Base-by-base conservation (phyloP, 805 yeast genomes). In the Lipomyces sp. region DNA sequence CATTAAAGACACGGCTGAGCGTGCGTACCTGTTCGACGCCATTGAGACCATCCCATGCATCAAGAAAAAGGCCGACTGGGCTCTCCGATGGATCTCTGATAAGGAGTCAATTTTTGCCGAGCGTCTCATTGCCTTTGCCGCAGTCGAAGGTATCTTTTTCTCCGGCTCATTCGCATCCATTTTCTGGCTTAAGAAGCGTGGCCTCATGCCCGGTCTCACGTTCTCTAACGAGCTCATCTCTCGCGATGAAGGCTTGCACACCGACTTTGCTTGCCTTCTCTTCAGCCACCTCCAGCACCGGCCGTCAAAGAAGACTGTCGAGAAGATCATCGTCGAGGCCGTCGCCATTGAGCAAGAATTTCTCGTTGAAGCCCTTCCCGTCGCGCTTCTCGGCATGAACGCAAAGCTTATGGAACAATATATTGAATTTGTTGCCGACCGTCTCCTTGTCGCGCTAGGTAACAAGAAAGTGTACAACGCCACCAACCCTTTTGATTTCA, bases 131-230 rank as follows among this genome's bases (percentile, higher is more conserved):
- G 99, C 99, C 24, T 94, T 95, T 77, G 98, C 98, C 70, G 98
- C 99, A 69, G 97, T 94, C 67, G 99, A 94, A 83, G 99, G 99
- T 83, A 91, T 95, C 71, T 94, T 94, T 88, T 94, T 94, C 85
- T 90, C 96, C 57, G 99, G 99, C 71, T 95, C 98, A 2, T 94
- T 94, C 78, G 99, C 99, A 60, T 92, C 98, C 62, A 92, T 94
- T 78, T 94, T 94, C 84, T 94, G 99, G 99, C 87, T 94, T 77
- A 94, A 95, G 87, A 94, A 94, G 87, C 90, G 97, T 80, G 99
- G 99, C 78, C 84, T 94, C 77, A 94, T 94, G 99, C 98, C 99
- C 48, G 99, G 99, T 77, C 85, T 94, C 75, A 94, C 98, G 55
- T 95, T 94, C 85, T 93, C 98, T 64, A 94, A 94, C 81, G 99